Evolutionary conservation across 2,329 filamentous ascomycete genomes (phyloP).

Genomic region (Fusarium sacchari): DNA sequence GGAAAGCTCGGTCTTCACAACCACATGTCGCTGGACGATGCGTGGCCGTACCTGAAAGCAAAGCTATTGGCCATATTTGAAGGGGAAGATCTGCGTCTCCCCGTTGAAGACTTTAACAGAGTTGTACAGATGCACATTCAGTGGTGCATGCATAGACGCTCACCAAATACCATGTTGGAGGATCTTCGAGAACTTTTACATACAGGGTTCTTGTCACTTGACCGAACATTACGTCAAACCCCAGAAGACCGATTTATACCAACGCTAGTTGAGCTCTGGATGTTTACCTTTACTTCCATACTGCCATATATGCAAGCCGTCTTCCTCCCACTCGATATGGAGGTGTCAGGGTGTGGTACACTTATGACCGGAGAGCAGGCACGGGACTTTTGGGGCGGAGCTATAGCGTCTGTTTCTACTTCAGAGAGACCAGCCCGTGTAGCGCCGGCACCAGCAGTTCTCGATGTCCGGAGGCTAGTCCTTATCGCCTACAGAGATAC

Average conservation of each 20-base stretch:
- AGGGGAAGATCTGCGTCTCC: conserved; percentile 80
- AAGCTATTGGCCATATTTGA: conserved; percentile 83
- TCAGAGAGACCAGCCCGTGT: conserved; percentile 51
- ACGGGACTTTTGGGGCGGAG: conserved; percentile 88
- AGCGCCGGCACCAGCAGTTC: conserved; percentile 63
- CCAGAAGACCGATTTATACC: conserved; percentile 91
- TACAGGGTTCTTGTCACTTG: conserved; percentile 87
- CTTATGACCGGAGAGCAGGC: conserved; percentile 83
- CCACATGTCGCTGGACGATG: conserved; percentile 79
- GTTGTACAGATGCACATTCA: conserved; percentile 83
- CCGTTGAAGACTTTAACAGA: conserved; percentile 84
- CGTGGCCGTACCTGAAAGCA: conserved; percentile 82
- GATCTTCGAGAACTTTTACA: conserved; percentile 78
- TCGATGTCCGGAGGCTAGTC: conserved; percentile 90
- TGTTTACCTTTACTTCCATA: conserved; percentile 89
- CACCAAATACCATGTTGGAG: conserved; percentile 76
- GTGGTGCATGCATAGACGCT: conserved; percentile 78
- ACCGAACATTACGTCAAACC: conserved; percentile 81
- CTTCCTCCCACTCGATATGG: conserved; percentile 90
- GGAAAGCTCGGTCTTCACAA: conserved; percentile 68
- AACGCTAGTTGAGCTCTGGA: conserved; percentile 91
- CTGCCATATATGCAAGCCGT: conserved; percentile 95
- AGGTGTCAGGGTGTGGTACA: conserved; percentile 85
- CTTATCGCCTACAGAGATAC: conserved; percentile 88
- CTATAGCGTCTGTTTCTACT: conserved; percentile 56